Conservation (phyloP, 2,329 filamentous ascomycete genomes). For the Fusarium longipes region DNA sequence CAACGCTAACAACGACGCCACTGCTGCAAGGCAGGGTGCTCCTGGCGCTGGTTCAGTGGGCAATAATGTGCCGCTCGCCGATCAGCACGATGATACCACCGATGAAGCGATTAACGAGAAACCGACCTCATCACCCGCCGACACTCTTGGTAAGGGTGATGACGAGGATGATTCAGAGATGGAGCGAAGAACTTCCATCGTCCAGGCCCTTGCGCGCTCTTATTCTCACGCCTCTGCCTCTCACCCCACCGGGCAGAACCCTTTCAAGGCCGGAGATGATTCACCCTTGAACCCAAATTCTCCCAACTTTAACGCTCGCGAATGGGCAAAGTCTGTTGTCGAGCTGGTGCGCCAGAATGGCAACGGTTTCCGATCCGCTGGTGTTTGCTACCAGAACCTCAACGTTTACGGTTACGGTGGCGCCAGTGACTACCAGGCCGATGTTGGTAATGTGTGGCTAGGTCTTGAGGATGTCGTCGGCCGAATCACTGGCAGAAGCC, state of each 20-base stretch:
- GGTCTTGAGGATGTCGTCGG: slow-evolving; percentile 58
- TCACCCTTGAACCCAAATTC: slow-evolving; percentile 66
- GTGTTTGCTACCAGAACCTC: slow-evolving; percentile 74
- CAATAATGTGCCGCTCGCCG: slow-evolving; percentile 29
- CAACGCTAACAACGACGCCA: slow-evolving; percentile 61
- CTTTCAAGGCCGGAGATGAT: slow-evolving; percentile 61
- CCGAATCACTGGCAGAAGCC: slow-evolving; percentile 62
- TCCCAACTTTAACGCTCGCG: slow-evolving; percentile 63
- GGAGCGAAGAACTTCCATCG: slow-evolving; percentile 62
- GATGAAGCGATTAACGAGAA: slow-evolving; percentile 44
- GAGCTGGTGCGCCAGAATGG: slow-evolving; percentile 64
- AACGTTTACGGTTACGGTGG: slow-evolving; percentile 76
- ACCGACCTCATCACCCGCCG: slow-evolving; percentile 43
- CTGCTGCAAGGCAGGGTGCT: slow-evolving; percentile 56
- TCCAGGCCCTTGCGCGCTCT: slow-evolving; percentile 66
- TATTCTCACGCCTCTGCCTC: slow-evolving; percentile 62
- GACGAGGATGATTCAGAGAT: slow-evolving; percentile 55
- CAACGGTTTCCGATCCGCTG: slow-evolving; percentile 67
- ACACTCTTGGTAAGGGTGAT: slow-evolving; percentile 48
- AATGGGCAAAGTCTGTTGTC: slow-evolving; percentile 71
- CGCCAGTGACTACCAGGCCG: slow-evolving; percentile 77
- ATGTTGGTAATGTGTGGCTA: slow-evolving; percentile 71
- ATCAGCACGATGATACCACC: slow-evolving; percentile 50
- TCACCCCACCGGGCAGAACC: slow-evolving; percentile 55
- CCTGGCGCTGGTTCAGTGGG: slow-evolving; percentile 48